Evolutionary conservation across 306 rosid species (phyloP).

Genomic region (Gynostemma pentaphyllum): DNA sequence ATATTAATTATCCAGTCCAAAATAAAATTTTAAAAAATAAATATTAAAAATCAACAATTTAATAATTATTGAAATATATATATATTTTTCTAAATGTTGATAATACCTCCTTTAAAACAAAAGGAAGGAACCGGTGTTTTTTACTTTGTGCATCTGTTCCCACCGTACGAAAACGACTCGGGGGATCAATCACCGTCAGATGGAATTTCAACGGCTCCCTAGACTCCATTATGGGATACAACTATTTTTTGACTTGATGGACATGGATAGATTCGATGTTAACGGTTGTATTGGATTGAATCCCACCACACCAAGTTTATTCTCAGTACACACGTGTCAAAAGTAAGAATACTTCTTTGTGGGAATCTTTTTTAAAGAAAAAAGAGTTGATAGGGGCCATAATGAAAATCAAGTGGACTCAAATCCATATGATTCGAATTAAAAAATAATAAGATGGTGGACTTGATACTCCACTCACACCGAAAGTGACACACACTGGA

Average conservation of each 20-base stretch:
- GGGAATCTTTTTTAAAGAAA: no score
- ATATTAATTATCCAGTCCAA: no score
- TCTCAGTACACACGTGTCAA: constrained; percentile 1
- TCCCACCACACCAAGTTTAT: background rate
- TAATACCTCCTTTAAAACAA: no score
- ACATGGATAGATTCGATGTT: background rate
- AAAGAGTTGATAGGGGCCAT: background rate
- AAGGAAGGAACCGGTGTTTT: background rate
- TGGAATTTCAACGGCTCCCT: background rate
- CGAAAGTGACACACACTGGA: background rate
- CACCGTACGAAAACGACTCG: background rate
- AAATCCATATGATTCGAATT: constrained; percentile 3
- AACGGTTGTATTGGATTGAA: background rate
- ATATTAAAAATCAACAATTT: no score
- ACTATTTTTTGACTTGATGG: background rate
- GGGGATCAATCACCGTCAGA: background rate
- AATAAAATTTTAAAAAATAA: no score
- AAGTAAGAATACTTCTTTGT: background rate
- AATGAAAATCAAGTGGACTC: background rate
- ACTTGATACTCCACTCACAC: constrained; percentile 9
- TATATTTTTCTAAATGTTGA: no score
- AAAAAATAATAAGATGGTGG: constrained; percentile 3
- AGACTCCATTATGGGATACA: background rate
- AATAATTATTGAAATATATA: no score
- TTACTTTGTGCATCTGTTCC: background rate